Percentiles rank a stretch among this genome's conserved stretches.
These are phyloP conservation scores for Phytophthora sp. DNA, from an alignment of 352 stramenopile species.

Conservation along the genomic window DNA sequence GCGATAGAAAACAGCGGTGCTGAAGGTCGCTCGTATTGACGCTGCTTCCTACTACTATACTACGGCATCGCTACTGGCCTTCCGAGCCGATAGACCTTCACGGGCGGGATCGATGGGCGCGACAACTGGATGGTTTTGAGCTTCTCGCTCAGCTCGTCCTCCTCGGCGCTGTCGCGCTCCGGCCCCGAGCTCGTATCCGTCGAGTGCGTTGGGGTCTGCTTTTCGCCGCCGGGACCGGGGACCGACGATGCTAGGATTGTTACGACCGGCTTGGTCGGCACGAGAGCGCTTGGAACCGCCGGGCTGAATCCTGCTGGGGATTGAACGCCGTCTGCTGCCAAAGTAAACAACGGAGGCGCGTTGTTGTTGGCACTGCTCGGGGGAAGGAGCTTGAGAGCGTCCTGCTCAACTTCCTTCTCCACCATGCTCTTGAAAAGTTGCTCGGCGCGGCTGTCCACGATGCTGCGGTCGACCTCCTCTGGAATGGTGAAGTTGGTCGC, in stretches of 20 bases:
- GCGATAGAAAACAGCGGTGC: too few relatives aligned
- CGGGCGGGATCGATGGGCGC: slow-evolving; percentile 54
- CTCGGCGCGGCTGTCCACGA: slow-evolving; percentile 54
- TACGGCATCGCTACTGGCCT: slow-evolving; percentile 1
- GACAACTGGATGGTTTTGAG: slow-evolving; percentile 72
- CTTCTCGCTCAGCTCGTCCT: slow-evolving; percentile 70
- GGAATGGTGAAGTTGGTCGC: slow-evolving; percentile 70
- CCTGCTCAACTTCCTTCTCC: slow-evolving; percentile 48
- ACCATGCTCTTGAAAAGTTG: slow-evolving; percentile 73
- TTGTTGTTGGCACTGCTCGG: slow-evolving; percentile 6
- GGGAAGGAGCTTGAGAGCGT: slow-evolving; percentile 36
- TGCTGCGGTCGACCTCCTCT: slow-evolving; percentile 56
- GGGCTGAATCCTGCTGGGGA: slow-evolving; percentile 1
- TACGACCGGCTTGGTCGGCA: slow-evolving; percentile 5
- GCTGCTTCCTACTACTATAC: background rate
- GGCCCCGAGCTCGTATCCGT: slow-evolving; percentile 11
- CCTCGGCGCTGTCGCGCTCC: slow-evolving; percentile 38
- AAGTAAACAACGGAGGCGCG: background rate
- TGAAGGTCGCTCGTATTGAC: too few relatives aligned
- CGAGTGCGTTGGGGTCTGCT: slow-evolving; percentile 10
- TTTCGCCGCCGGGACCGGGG: slow-evolving; percentile 5
- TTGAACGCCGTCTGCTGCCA: slow-evolving; percentile 7
- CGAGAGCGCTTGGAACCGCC: slow-evolving; percentile 9
- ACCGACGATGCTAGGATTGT: slow-evolving; percentile 1
- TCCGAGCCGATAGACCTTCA: slow-evolving; percentile 51